Conservation (phyloP, 805 yeast species). For the Cyberlindnera sargentensis region DNA sequence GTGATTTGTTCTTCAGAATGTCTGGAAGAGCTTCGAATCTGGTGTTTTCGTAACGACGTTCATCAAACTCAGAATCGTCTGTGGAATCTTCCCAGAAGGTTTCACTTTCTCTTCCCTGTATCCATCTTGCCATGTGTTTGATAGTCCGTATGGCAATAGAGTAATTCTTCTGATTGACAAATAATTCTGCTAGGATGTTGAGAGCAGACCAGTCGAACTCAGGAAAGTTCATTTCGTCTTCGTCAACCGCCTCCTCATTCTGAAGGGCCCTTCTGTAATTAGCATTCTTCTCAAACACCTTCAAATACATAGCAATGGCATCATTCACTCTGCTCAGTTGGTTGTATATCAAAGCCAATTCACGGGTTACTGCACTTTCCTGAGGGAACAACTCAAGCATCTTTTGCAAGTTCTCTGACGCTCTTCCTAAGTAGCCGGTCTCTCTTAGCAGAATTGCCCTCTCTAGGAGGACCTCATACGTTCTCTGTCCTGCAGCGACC, state of each 20-base stretch:
- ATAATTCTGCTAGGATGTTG: slow-evolving; percentile 76
- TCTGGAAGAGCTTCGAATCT: slow-evolving; percentile 35
- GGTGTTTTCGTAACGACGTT: slow-evolving; percentile 45
- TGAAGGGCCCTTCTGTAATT: slow-evolving; percentile 26
- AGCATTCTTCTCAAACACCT: slow-evolving; percentile 54
- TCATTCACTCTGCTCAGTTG: slow-evolving; percentile 54
- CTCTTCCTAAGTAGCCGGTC: slow-evolving; percentile 59
- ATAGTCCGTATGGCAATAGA: slow-evolving; percentile 55
- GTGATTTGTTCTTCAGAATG: slow-evolving; percentile 31
- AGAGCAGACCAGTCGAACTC: slow-evolving; percentile 83
- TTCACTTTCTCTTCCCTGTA: slow-evolving; percentile 56
- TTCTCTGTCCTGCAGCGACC: slow-evolving; percentile 38
- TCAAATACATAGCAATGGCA: slow-evolving; percentile 65
- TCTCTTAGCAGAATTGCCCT: slow-evolving; percentile 64
- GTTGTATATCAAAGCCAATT: slow-evolving; percentile 46
- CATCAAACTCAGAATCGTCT: slow-evolving; percentile 82
- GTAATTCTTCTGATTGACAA: slow-evolving; percentile 62
- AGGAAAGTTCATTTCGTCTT: slow-evolving; percentile 30
- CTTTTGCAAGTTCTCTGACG: slow-evolving; percentile 64
- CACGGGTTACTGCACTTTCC: slow-evolving; percentile 53
- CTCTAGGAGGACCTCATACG: slow-evolving; percentile 50
- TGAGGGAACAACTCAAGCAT: slow-evolving; percentile 50
- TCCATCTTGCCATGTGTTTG: slow-evolving; percentile 75
- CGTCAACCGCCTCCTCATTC: slow-evolving; percentile 22
- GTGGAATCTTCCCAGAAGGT: slow-evolving; percentile 37